These are phyloP conservation scores for Herpotrichia juniperi DNA, from an alignment of 2,329 filamentous ascomycete genomes.

Conservation along the genomic window DNA sequence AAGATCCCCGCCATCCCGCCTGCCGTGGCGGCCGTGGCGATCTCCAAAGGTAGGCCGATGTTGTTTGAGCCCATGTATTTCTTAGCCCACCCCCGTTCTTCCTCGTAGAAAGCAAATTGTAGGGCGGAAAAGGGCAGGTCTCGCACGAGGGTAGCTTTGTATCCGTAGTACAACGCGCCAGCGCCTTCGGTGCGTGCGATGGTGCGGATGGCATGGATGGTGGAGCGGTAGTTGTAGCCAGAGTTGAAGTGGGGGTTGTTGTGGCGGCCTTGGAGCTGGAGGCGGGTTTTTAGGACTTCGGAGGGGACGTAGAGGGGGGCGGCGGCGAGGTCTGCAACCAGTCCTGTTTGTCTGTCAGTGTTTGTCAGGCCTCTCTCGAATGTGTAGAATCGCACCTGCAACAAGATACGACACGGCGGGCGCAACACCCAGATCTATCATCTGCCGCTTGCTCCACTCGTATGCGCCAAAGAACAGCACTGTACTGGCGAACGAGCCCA, in stretches of 20 bases:
- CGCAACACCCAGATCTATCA: conserved; percentile 84
- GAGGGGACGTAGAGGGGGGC: conserved; percentile 95
- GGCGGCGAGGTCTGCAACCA: conserved; percentile 88
- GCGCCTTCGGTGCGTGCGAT: conserved; percentile 85
- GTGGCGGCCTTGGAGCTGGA: conserved; percentile 92
- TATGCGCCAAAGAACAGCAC: conserved; percentile 96
- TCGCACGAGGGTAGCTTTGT: conserved; percentile 91
- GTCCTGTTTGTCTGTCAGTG: conserved; percentile 61
- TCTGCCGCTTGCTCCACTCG: conserved; percentile 88
- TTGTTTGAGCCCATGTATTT: conserved; percentile 79
- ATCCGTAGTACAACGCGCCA: conserved; percentile 90
- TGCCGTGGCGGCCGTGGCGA: conserved; percentile 85
- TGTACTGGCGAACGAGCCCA: conserved; percentile 92
- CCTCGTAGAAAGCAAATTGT: conserved; percentile 98
- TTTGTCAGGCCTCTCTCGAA: not conserved
- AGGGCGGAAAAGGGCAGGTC: conserved; percentile 95
- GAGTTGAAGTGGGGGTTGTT: conserved; percentile 94
- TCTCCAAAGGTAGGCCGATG: conserved; percentile 83
- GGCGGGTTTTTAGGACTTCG: conserved; percentile 95
- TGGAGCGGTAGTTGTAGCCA: conserved; percentile 94
- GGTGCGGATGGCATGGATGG: conserved; percentile 80
- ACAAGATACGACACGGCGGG: conserved; percentile 85
- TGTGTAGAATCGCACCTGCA: conserved; percentile 64
- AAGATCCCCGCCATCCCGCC: conserved; percentile 93
- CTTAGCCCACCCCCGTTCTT: conserved; percentile 83